These are phyloP conservation scores for Mycosphaerella arachidis DNA, from an alignment of 2,329 filamentous ascomycete genomes.

Conservation along the genomic window DNA sequence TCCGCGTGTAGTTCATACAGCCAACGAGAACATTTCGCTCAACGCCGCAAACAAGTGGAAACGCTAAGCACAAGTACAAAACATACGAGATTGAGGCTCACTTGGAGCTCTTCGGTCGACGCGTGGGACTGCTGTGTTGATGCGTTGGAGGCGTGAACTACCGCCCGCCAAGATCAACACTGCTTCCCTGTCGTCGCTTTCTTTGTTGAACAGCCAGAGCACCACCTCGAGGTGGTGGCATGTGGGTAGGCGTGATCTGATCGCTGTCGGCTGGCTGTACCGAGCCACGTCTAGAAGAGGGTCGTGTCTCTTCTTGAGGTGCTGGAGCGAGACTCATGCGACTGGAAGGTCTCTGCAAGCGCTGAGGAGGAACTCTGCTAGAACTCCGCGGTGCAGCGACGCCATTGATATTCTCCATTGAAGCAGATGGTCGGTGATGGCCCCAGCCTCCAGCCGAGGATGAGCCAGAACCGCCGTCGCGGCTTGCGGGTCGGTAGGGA, in stretches of 20 bases:
- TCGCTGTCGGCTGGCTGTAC: constrained; percentile 4
- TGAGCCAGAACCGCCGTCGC: constrained; percentile 22
- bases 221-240: constrained; percentile 8
- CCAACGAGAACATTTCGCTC: background rate
- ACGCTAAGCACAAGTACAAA: background rate
- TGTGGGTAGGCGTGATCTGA: constrained; percentile 19
- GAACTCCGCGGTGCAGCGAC: constrained; percentile 11
- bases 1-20: background rate
- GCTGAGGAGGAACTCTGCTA: constrained; percentile 16
- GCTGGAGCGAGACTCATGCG: constrained; percentile 16
- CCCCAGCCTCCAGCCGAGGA: constrained; percentile 3
- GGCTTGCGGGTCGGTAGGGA: constrained; percentile 17
- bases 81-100: constrained; percentile 1
- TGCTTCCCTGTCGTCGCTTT: constrained; percentile 5
- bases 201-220: constrained; percentile 1
- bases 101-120: background rate
- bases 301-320: background rate
- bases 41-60: background rate
- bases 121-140: background rate
- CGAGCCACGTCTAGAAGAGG: background rate
- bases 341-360: constrained; percentile 16
- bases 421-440: constrained; percentile 11
- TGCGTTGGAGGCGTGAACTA: background rate
- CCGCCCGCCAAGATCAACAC: constrained; percentile 2
- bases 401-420: constrained; percentile 11